Conservation (phyloP, 208 protist species). For the Naegleria gruberi region DNA sequence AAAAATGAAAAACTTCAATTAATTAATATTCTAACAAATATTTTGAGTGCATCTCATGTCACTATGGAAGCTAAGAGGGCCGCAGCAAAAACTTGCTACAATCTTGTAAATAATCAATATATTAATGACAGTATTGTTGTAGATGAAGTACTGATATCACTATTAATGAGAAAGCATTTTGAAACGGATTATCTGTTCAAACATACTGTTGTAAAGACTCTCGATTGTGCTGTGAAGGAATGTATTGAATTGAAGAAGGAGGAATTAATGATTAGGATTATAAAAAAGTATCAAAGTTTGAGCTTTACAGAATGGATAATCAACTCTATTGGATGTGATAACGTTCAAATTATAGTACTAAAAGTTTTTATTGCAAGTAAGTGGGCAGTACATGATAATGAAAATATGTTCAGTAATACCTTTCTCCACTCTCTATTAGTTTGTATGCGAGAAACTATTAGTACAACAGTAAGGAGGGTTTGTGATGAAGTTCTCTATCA, state of each 20-base stretch:
- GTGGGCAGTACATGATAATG: background rate
- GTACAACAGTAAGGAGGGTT: background rate
- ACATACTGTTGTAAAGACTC: background rate
- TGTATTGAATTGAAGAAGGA: background rate
- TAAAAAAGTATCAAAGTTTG: background rate
- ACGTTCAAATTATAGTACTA: background rate
- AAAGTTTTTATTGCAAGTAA: background rate
- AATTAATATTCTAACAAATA: background rate
- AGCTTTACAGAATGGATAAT: background rate
- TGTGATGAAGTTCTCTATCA: background rate
- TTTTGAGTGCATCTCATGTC: background rate
- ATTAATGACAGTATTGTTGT: background rate
- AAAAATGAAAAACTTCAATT: background rate
- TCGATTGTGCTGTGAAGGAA: background rate
- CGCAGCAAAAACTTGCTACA: background rate
- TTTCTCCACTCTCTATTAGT: background rate
- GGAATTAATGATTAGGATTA: background rate
- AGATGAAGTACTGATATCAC: background rate
- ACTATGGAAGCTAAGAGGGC: background rate
- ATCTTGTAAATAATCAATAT: background rate
- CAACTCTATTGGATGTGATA: background rate
- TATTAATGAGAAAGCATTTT: background rate
- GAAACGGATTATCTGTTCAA: background rate
- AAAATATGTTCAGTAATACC: background rate
- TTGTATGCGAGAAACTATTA: background rate